phyloP scores from a whole-genome alignment of 805 yeast species.

The Schwanniomyces yamadae region DNA sequence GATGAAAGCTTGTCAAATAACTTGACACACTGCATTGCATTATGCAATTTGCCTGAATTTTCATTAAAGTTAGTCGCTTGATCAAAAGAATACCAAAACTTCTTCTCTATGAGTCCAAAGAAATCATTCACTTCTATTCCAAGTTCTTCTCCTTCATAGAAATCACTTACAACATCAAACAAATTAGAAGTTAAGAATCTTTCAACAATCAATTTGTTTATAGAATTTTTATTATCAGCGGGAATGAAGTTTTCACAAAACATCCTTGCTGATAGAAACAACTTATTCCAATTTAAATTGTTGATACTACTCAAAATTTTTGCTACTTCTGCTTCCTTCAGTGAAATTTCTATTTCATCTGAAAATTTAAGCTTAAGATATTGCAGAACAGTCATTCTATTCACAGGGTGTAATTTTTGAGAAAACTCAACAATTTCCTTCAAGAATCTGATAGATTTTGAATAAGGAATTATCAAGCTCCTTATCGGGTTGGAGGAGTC shows the following conservation, averaged over 20 bases:
- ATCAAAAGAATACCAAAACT: conserved; percentile 36
- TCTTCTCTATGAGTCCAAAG: conserved; percentile 18
- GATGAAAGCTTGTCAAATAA: conserved; percentile 20
- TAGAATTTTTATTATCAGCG: conserved; percentile 8
- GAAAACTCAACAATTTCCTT: conserved; percentile 27
- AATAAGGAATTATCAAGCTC: conserved; percentile 16
- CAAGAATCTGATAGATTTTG: conserved; percentile 15
- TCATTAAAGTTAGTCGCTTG: conserved; percentile 33
- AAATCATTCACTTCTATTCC: conserved; percentile 10
- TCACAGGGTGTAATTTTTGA: conserved; percentile 32
- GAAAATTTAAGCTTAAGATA: conserved; percentile 26
- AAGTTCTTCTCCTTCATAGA: conserved; percentile 9
- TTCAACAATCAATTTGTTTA: conserved; percentile 26
- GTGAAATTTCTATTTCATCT: conserved; percentile 5
- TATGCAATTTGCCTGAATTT: conserved; percentile 26
- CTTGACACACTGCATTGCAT: conserved; percentile 24
- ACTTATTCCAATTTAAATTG: conserved; percentile 19
- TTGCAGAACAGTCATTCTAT: conserved; percentile 30
- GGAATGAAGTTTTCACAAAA: conserved; percentile 23
- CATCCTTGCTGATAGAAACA: conserved; percentile 16
- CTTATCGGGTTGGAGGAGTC: conserved; percentile 13
- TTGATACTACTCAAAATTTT: conserved; percentile 23
- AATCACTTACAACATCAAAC: conserved; percentile 22
- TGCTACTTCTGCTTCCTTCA: conserved; percentile 26
- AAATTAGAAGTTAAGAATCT: conserved; percentile 27